These are phyloP conservation scores for Rhizopus microsporus DNA, from an alignment of 371 early-diverging fungal genomes.

Conservation along the genomic window DNA sequence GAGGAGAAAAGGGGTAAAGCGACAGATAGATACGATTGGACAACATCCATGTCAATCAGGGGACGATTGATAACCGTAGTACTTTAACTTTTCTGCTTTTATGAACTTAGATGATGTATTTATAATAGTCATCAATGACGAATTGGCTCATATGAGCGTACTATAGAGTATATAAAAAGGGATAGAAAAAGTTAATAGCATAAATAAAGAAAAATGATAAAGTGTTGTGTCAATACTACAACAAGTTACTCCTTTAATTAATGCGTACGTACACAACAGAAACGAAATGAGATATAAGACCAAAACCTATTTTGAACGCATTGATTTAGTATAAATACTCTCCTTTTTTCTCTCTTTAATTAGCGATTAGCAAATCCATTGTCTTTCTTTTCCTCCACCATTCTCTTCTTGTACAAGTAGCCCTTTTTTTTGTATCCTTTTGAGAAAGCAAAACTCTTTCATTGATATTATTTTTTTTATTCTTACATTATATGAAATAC, in stretches of 20 bases:
- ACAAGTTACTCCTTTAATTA: slow-evolving; percentile 1
- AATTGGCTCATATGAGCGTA: background rate
- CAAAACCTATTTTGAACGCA: background rate
- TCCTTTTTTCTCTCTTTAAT: background rate
- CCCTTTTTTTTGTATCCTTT: background rate
- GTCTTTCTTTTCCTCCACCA: no score
- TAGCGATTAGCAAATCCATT: no score
- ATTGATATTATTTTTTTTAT: no score
- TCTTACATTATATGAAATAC: slow-evolving; percentile 12
- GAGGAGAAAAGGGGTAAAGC: background rate
- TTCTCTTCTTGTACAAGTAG: no score
- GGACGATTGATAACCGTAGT: background rate
- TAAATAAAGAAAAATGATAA: no score
- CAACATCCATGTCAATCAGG: background rate
- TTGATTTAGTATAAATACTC: background rate
- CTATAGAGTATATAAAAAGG: background rate
- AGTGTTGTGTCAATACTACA: no score
- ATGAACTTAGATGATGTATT: background rate
- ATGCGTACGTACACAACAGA: background rate
- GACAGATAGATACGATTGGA: background rate
- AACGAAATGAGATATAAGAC: background rate
- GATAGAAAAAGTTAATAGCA: background rate
- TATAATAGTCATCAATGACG: background rate
- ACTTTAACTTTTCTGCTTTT: no score
- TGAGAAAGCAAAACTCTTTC: background rate